Base-by-base conservation (phyloP, 495 filamentous ascomycete species). In the Hyaloscypha variabilis region DNA sequence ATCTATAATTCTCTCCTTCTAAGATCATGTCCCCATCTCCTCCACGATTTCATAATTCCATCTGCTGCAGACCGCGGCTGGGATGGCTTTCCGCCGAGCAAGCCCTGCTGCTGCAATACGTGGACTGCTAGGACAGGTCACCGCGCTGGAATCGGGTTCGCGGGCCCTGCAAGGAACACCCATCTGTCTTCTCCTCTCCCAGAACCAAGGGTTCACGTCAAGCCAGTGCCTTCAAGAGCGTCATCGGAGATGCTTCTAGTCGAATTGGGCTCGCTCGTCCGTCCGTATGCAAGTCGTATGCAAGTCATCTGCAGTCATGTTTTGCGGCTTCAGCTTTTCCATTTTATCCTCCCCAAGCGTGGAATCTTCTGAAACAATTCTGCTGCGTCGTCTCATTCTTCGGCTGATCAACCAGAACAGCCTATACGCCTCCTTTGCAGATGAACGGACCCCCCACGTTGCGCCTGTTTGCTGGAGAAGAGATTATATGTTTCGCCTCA, bases 291-390 rank as follows among this genome's bases (percentile, higher is more conserved):
- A 61, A 23, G 34, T 62, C 28, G 60, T 54, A 62, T 61, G 58
- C 58, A 61, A 61, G 58, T 61, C 58, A 61, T 61, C 58, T 61
- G 54, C 54, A 58, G 54, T 31, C 26, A 58, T 29, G 6, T 10
- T 21, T n/a, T 14, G 26, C 10, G 26, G 17, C 26, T 34, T 30
- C 54, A 58, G 54, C 10, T 54, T 17, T 28, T 24, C 51, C 51
- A 54, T 25, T 54, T 54, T 54, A 50, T 19, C 42, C 29, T 62
- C 39, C 50, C 29, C 6, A 24, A 11, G 54, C 34, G 21, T 46
- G 30, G 60, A 62, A 62, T 29, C 49, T 62, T 62, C 50, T 62
- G 60, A 62, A 62, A 62, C 60, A 54, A n/a, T 54, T 62, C 60
- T 62, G 49, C 50, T 54, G 42, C 60, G 29, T 51, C 46, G 60